Evolutionary conservation across 2,329 filamentous ascomycete genomes (phyloP), one percentile per base, ranked within the genome.

Genomic region (Diaporthe sp.): DNA sequence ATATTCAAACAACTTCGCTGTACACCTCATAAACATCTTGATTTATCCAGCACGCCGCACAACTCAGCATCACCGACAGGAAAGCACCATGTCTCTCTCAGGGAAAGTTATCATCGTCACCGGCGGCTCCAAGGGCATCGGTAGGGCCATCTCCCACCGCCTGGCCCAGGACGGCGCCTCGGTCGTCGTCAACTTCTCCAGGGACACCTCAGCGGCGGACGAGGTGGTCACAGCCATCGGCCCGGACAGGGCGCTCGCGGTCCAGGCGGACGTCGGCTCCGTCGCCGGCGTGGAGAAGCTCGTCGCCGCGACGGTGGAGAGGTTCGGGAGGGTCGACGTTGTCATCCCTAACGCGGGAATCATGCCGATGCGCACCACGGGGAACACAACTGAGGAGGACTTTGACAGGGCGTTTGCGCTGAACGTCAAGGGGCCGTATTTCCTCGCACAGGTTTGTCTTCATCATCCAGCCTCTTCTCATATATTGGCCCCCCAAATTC

Each of bases 91-190:
- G 72, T 66, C 72, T 66, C 72, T 74, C 10, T 30, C 72, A 85
- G 92, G 92, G 85, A 94, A 96, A 86, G 94, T 94, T 79, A 92
- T 95, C 81, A 93, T 96, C 79, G 92, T 96, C 79, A 96, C 94
- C 72, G 94, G 94, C 79, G 94, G 94, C 75, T 94, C 94, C 77
- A 94, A 93, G 82, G 94, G 94, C 77, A 87, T 96, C 74, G 94
- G 94, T 79, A 94, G 92, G 84, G 92, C 93, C 81, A 98, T 93
- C 83, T 95, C 97, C 95, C 79, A 97, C 93, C 84, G 94, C 97
- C 79, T 98, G 81, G 94, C 94, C 78, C 96, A 95, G 85, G 88
- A 92, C 75, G 95, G 95, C 75, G 95, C 94, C 59, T 92, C 93
- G 71, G 88, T 92, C 50, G 84, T 92, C 55, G 84, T 92, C 76